Evolutionary conservation across 768 basidiomycete species (phyloP), one percentile per base, ranked within the genome.

Genomic region (Kwoniella bestiolae): DNA sequence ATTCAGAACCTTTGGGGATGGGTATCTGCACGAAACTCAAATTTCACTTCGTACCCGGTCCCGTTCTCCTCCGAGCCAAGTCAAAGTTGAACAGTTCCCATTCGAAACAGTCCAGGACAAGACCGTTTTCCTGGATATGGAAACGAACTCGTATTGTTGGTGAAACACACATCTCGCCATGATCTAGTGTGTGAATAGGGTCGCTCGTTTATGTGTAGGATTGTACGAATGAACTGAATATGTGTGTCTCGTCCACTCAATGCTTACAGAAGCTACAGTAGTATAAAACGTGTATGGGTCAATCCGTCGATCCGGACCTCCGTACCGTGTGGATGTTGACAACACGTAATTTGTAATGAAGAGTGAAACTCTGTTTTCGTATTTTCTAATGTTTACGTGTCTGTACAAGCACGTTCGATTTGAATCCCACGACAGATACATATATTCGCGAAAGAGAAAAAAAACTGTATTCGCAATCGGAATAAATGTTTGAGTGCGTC

Each of bases 161-260:
- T 52, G 50, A 52, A 52, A 52, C 50, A 31, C 14, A 31, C 6
- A 31, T 47, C 46, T 21, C 9, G 16, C 21, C 11, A 11, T 47
- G 21, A 47, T n/a, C 46, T 47, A 47, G 46, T 47, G 46, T 47
- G 46, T 47, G 46, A 47, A 47, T n/a, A 47, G 46, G 52, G 28
- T 16, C 7, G 29, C 14, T 31, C n/a, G 50, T 28, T 41, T 41
- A 41, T 41, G 12, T 41, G 38, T 14, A 41, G 12, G 12, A 14
- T 41, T 41, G 38, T 14, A 41, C 18, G 3, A 41, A 41, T 35
- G 34, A 35, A 35, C 38, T 41, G 38, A 14, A 41, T 41, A 18
- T n/a, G n/a, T 41, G 12, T 41, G 18, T 41, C 38, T 41, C 38
- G 18, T 41, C 18, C 38, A 41, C 18, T 41, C 18, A n/a, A n/a